phyloP scores from a whole-genome alignment of 2,329 filamentous ascomycete species.

The Penicillium sp. region DNA sequence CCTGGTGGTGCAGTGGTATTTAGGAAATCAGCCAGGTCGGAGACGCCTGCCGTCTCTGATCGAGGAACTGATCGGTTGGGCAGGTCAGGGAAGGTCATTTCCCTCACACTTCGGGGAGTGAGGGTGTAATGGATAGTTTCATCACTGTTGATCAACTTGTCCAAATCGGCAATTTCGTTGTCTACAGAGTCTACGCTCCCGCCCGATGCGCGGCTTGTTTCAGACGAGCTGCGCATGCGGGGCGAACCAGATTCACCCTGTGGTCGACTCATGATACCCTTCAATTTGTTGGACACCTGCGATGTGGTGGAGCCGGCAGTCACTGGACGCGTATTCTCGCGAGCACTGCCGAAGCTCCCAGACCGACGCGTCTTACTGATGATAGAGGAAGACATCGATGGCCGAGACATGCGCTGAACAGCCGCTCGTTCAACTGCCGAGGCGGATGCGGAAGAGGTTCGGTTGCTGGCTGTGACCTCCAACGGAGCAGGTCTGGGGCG shows the following conservation, averaged over 20 bases:
- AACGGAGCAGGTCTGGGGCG: constrained; percentile 29
- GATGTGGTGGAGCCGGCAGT: constrained; percentile 44
- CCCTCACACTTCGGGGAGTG: constrained; percentile 75
- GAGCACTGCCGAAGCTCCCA: constrained; percentile 40
- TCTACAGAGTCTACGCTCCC: constrained; percentile 30
- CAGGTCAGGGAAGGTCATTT: constrained; percentile 57
- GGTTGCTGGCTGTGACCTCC: constrained; percentile 24
- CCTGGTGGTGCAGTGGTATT: constrained; percentile 38
- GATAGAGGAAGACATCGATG: constrained; percentile 29
- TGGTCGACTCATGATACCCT: constrained; percentile 42
- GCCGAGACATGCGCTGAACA: constrained; percentile 43
- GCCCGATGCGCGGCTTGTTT: constrained; percentile 34
- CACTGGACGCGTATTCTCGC: constrained; percentile 38
- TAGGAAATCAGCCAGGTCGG: constrained; percentile 42
- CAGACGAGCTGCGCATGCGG: constrained; percentile 38
- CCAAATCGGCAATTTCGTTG: constrained; percentile 68
- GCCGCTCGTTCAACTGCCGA: constrained; percentile 39
- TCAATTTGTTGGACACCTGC: constrained; percentile 44
- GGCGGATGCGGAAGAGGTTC: constrained; percentile 20
- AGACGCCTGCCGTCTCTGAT: constrained; percentile 37
- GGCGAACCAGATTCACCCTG: constrained; percentile 31
- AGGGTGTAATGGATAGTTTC: constrained; percentile 80
- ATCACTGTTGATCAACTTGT: constrained; percentile 77
- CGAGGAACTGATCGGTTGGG: constrained; percentile 35
- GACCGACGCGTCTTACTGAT: constrained; percentile 38